Conservation (phyloP, 768 basidiomycete genomes). For the Termitomyces sp. region DNA sequence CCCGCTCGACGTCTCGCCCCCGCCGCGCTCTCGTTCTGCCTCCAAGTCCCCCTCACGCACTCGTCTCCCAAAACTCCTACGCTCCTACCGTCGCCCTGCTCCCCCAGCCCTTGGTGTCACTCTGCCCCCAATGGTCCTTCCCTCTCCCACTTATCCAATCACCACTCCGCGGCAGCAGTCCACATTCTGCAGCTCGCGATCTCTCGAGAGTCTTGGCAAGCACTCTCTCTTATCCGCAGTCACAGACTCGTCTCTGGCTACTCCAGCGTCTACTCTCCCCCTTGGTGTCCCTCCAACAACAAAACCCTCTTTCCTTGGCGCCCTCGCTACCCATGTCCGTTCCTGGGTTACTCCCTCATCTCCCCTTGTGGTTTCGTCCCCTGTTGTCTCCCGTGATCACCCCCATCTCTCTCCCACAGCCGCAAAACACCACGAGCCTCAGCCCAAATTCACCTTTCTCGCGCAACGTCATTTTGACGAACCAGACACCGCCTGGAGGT, state of each 20-base stretch:
- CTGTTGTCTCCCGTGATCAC: conserved; percentile 17
- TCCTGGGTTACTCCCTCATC: conserved; percentile 41
- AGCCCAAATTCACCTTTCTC: conserved; percentile 2
- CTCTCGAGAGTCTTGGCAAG: conserved; percentile 30
- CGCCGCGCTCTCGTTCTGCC: conserved; percentile 15
- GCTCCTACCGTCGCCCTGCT: conserved; percentile 34
- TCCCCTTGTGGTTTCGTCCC: conserved; percentile 21
- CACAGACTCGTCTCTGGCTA: conserved; percentile 50
- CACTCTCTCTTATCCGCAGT: conserved; percentile 32
- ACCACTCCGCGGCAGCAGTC: conserved; percentile 30
- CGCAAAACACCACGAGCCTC: conserved; percentile 2
- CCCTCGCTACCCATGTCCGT: conserved; percentile 39
- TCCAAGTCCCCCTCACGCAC: conserved; percentile 16
- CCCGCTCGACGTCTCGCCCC: conserved; percentile 17
- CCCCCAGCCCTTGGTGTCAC: conserved; percentile 48
- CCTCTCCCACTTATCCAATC: conserved; percentile 28
- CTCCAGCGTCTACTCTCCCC: conserved; percentile 39
- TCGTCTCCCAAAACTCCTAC: conserved; percentile 36
- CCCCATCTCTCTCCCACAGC: conserved; percentile 4
- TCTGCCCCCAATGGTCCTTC: conserved; percentile 28
- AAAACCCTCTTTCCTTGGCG: conserved; percentile 30
- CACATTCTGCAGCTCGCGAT: conserved; percentile 21
- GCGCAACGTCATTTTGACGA: conserved; percentile 16
- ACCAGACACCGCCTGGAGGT: background rate
- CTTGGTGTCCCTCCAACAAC: conserved; percentile 28